Evolutionary conservation across 106 monocot species (phyloP), one percentile per base, ranked within the genome.

Genomic region (Dendrobium catenatum): DNA sequence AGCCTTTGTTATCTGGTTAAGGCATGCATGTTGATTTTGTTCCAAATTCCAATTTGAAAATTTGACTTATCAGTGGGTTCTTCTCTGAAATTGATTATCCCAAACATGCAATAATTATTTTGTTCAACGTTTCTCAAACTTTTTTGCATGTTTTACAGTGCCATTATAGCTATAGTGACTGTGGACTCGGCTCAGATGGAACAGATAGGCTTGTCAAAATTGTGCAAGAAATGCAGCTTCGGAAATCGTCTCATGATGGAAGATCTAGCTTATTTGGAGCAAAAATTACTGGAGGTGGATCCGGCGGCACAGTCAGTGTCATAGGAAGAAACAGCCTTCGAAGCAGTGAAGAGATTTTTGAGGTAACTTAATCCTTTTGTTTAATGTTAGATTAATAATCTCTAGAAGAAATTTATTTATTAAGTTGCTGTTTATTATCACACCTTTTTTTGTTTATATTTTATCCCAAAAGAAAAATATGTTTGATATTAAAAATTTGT

Each of bases 271-370:
- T 95, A 18, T 90, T 92, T 83, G 92, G 95, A 81, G 95, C 92
- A 46, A 95, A 95, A 84, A 95, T 92, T 29, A 95, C 92, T 6
- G 95, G 95, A 24, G 95, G 95, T 18, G 95, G 95, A 33, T 95
- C 95, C 3, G 95, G 95, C 43, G 95, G 95, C 46, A 86, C 90
- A 11, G 87, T 95, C 73, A 92, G 95, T 84, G 84, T 95, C 37
- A 88, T 92, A 0, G 92, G 92, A 55, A 86, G 81, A 42, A 95
- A 92, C 78, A 85, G 90, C 80, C 27, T 88, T 72, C 73, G 51
- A 75, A 95, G 92, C 92, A 92, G 86, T 20, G 86, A 89, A 80
- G 86, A 92, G 78, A 92, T 95, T 46, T 56, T 90, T 0, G 89
- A 95, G 95, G 95, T 95, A 83, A 13, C 51, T 51, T 51, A 51